Evolutionary conservation across 768 basidiomycete genomes (phyloP).

Genomic region (Hygrophoropsis aurantiaca): DNA sequence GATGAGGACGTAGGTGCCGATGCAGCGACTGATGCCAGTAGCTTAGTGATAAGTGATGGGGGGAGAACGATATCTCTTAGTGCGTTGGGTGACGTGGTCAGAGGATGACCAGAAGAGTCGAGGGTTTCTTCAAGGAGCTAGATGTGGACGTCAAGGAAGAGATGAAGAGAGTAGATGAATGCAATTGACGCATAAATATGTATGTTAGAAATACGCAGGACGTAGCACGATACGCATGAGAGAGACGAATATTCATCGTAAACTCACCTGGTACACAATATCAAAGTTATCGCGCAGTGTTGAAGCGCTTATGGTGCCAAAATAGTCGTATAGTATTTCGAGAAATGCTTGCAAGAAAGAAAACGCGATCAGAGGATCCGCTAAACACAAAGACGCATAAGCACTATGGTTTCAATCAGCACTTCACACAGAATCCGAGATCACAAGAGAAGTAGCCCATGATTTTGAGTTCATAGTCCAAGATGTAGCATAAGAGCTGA

Average conservation of each 20-base stretch:
- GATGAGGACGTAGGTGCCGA: conserved; percentile 19
- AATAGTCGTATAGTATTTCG: conserved; percentile 82
- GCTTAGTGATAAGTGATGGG: conserved; percentile 80
- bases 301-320: conserved; percentile 78
- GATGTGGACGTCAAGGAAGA: conserved; percentile 6
- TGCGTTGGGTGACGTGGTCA: conserved; percentile 88
- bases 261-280: conserved; percentile 83
- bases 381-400: conserved; percentile 37
- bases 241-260: neutral
- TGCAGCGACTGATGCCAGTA: conserved; percentile 41
- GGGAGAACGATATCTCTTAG: conserved; percentile 92
- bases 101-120: conserved; percentile 87
- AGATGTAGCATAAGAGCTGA: neutral
- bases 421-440: no score
- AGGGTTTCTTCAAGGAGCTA: conserved; percentile 95
- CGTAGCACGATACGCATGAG: no score
- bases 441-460: no score
- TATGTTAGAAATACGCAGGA: no score
- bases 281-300: conserved; percentile 92
- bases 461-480: no score
- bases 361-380: conserved; percentile 88
- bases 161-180: neutral
- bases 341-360: conserved; percentile 85
- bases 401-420: neutral
- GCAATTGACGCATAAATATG: neutral